A percentile compares a stretch with the other conserved stretches of the same genome.
Conservation (phyloP, 192 early-diverging fungal species). For the Coemansia pectinata region DNA sequence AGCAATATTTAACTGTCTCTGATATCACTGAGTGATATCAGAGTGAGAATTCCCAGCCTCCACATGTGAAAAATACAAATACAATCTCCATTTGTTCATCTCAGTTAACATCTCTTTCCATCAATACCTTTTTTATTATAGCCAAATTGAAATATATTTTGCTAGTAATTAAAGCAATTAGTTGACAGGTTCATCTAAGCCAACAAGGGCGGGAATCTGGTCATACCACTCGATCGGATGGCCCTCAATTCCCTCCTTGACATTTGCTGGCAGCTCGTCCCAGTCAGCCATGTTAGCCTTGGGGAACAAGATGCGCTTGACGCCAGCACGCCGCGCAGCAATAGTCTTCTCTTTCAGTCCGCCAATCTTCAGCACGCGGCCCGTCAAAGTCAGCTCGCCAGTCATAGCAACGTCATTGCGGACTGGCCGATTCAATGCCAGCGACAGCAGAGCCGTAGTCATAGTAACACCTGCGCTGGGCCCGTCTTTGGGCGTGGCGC, state of each 20-base stretch:
- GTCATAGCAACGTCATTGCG: slow-evolving; percentile 93
- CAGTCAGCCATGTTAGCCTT: slow-evolving; percentile 88
- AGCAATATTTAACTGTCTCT: no score
- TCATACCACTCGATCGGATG: slow-evolving; percentile 83
- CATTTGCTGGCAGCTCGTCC: slow-evolving; percentile 91
- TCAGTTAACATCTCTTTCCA: no score
- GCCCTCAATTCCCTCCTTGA: slow-evolving; percentile 86
- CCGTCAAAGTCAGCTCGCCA: slow-evolving; percentile 96
- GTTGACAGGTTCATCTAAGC: slow-evolving; percentile 21
- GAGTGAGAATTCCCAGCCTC: no score
- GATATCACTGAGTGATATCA: no score
- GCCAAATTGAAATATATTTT: background rate
- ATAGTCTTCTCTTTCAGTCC: slow-evolving; percentile 98
- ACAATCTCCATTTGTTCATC: no score
- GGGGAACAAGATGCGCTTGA: slow-evolving; percentile 89
- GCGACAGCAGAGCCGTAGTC: slow-evolving; percentile 89
- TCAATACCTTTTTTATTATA: background rate
- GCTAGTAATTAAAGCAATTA: background rate
- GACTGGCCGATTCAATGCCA: slow-evolving; percentile 80
- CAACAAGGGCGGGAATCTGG: slow-evolving; percentile 59
- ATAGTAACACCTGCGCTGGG: slow-evolving; percentile 96
- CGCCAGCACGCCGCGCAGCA: slow-evolving; percentile 91
- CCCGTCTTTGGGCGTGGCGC: slow-evolving; percentile 97
- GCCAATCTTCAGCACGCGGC: slow-evolving; percentile 96
- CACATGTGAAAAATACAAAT: no score